Percentiles rank a stretch among this genome's conserved stretches.
These are phyloP conservation scores for Clitoria ternatea DNA, from an alignment of 306 rosid species.

Conservation along the genomic window DNA sequence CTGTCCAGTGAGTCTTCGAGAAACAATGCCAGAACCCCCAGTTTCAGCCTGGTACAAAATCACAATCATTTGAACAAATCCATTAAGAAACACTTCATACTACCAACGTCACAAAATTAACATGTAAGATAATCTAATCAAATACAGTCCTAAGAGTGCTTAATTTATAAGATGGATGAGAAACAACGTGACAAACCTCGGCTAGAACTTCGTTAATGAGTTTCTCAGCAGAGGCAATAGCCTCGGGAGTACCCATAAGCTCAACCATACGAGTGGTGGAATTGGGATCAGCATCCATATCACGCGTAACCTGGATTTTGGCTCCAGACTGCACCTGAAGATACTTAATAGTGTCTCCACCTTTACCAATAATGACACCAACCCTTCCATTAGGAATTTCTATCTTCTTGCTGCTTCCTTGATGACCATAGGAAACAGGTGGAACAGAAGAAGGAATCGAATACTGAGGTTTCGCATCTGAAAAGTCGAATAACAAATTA, in stretches of 20 bases:
- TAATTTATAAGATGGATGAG: not conserved
- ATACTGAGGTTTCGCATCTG: too few species aligned
- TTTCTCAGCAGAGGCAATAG: conserved; percentile 77
- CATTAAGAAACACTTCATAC: not conserved
- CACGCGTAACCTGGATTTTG: conserved; percentile 91
- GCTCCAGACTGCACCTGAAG: conserved; percentile 95
- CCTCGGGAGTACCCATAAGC: conserved; percentile 83
- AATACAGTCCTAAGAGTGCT: too few species aligned
- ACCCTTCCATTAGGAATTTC: conserved; percentile 89
- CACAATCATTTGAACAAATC: not conserved
- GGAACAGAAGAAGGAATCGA: conserved; percentile 46
- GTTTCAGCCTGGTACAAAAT: conserved; percentile 75
- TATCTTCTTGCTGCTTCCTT: conserved; percentile 70
- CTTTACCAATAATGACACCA: conserved; percentile 91
- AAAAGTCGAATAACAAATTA: too few species aligned
- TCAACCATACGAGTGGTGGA: conserved; percentile 64
- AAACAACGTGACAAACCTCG: conserved; percentile 42
- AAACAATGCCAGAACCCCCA: conserved; percentile 74
- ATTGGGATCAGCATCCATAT: conserved; percentile 77
- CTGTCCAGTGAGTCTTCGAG: conserved; percentile 68
- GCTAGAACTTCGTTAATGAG: conserved; percentile 81
- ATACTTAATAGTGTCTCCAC: conserved; percentile 93
- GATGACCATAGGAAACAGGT: conserved; percentile 63
- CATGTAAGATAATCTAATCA: too few species aligned
- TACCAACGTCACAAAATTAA: too few species aligned